phyloP scores from a whole-genome alignment of 805 yeast species.

The Cephaloascus albidus region DNA sequence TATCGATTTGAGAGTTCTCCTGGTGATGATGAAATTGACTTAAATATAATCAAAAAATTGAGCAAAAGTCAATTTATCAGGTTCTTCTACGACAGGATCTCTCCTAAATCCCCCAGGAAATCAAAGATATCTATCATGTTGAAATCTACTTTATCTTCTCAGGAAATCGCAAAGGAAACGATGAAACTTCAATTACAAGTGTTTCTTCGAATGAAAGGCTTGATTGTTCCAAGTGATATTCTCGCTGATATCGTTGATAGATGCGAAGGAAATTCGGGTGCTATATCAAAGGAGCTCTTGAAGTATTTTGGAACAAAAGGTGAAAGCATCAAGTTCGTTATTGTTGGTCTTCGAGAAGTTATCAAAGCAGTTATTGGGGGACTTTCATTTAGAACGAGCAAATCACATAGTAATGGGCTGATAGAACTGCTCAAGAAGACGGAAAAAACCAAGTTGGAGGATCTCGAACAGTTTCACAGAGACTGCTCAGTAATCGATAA shows the following conservation, averaged over 20 bases:
- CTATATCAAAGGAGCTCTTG: slow-evolving; percentile 29
- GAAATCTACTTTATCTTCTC: slow-evolving; percentile 21
- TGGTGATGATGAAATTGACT: slow-evolving; percentile 25
- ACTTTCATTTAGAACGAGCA: no score
- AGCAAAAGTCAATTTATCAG: slow-evolving; percentile 18
- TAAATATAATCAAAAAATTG: slow-evolving; percentile 16
- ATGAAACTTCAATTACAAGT: slow-evolving; percentile 30
- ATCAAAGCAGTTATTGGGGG: slow-evolving; percentile 13
- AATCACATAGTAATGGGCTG: no score
- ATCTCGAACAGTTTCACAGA: no score
- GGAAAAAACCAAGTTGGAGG: no score
- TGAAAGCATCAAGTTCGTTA: slow-evolving; percentile 23
- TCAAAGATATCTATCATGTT: slow-evolving; percentile 34
- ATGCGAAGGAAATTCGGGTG: slow-evolving; percentile 25
- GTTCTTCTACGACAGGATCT: slow-evolving; percentile 23
- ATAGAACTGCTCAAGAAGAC: no score
- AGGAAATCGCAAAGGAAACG: slow-evolving; percentile 22
- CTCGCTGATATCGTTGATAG: slow-evolving; percentile 25
- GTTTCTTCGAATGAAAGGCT: slow-evolving; percentile 36
- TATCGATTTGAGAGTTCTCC: slow-evolving; percentile 25
- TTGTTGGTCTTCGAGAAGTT: slow-evolving; percentile 22
- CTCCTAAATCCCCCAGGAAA: slow-evolving; percentile 23
- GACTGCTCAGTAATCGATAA: no score
- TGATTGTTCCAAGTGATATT: slow-evolving; percentile 31
- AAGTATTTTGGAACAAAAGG: slow-evolving; percentile 32